Evolutionary conservation across 2,329 filamentous ascomycete genomes (phyloP), one percentile per base, ranked within the genome.

Genomic region (Trichophyton simii): DNA sequence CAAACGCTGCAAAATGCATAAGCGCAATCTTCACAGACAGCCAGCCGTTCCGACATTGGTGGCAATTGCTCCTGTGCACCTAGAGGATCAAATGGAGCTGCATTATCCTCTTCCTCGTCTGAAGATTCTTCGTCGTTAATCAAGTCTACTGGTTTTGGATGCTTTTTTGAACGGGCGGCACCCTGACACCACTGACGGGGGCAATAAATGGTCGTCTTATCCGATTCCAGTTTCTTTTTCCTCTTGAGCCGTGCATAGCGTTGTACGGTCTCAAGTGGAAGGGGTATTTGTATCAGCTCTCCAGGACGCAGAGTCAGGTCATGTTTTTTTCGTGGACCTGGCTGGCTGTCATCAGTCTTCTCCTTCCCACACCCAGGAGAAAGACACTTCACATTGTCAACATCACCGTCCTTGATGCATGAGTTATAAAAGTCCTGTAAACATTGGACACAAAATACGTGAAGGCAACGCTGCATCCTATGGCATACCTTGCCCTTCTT

Each of bases 131-230:
- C 63, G 18, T 59, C 71, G 22, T 84, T 78, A 63, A 87, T 81
- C 0, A 87, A 76, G 3, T 86, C 86, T n/a, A 79, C 73, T 3
- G 86, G 87, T 69, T 89, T 89, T 63, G 81, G 85, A 73, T 88
- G 85, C 67, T 82, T 84, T 70, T 86, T 88, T 22, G 87, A 89
- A 54, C 84, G 83, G 28, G 91, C 91, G 2, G 91, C 89, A 4
- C 90, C 91, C 72, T 94, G 89, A 72, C 94, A 99, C 89, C 91
- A 96, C 61, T 85, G 81, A 7, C 94, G 84, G 0, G 94, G 94
- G 69, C 94, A 99, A 72, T 95, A 97, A 38, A 96, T 82, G 0
- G 91, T 96, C 62, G 86, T 87, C 69, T 91, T 95, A 74, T 97
- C 91, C 0, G 89, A 86, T 73, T 97, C 94, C 2, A 97, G 83